Conservation (phyloP, 2,329 filamentous ascomycete species). For the Beauveria sp. region DNA sequence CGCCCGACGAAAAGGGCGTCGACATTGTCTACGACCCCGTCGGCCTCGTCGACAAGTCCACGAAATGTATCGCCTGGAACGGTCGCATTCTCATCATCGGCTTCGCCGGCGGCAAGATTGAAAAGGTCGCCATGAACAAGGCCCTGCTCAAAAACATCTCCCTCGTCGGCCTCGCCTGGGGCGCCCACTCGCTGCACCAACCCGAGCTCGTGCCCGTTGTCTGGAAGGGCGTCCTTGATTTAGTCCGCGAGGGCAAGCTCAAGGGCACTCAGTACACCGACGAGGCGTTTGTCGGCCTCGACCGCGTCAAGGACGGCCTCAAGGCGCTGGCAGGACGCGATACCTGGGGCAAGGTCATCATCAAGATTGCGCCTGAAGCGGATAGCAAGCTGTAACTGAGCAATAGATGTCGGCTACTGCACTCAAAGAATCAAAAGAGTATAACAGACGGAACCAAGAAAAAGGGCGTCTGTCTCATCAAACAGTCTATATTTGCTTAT, state of each 20-base stretch:
- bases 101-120: constrained; percentile 68
- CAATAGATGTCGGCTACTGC: neutral
- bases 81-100: constrained; percentile 81
- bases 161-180: constrained; percentile 87
- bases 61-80: constrained; percentile 93
- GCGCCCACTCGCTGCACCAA: constrained; percentile 70
- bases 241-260: constrained; percentile 74
- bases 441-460: neutral
- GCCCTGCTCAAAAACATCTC: constrained; percentile 90
- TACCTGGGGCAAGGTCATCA: constrained; percentile 94
- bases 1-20: constrained; percentile 63
- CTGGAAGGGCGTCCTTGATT: constrained; percentile 72
- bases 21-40: constrained; percentile 96
- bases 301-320: constrained; percentile 69
- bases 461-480: neutral
- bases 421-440: neutral
- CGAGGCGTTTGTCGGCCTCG: constrained; percentile 73
- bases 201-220: constrained; percentile 61
- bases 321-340: constrained; percentile 69
- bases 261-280: constrained; percentile 76
- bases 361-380: constrained; percentile 67
- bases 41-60: constrained; percentile 76
- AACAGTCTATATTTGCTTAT: neutral
- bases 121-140: constrained; percentile 88
- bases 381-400: constrained; percentile 43